Conservation (phyloP, 2,329 filamentous ascomycete species). For the Beauveria australis region DNA sequence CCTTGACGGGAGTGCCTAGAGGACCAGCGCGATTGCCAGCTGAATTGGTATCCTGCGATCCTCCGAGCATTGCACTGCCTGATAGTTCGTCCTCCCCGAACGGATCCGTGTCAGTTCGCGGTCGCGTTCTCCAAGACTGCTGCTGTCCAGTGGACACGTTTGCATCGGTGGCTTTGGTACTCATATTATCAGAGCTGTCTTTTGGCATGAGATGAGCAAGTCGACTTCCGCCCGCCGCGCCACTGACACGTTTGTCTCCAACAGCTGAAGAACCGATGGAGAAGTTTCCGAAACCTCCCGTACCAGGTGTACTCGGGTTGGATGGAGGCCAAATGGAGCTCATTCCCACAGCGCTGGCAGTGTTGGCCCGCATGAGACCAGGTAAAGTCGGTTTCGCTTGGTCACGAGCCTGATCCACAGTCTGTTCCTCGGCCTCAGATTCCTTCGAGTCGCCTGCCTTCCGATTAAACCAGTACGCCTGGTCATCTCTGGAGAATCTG, state of each 20-base stretch:
- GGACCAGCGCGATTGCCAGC: constrained; percentile 28
- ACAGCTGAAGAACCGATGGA: constrained; percentile 53
- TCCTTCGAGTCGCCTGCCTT: constrained; percentile 46
- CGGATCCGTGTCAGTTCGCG: constrained; percentile 66
- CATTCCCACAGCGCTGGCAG: constrained; percentile 38
- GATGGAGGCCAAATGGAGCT: constrained; percentile 36
- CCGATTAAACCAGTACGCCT: constrained; percentile 48
- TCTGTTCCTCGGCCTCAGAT: constrained; percentile 29
- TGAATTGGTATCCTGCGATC: constrained; percentile 60
- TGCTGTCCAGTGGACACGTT: constrained; percentile 38
- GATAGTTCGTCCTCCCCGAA: constrained; percentile 60
- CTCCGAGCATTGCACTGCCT: constrained; percentile 66
- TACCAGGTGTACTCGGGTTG: constrained; percentile 53
- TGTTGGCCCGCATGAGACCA: constrained; percentile 46
- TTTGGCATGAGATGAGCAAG: constrained; percentile 80
- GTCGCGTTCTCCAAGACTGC: constrained; percentile 52
- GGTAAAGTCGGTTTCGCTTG: constrained; percentile 32
- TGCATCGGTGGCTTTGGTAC: constrained; percentile 36
- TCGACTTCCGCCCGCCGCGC: constrained; percentile 66
- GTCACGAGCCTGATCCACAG: constrained; percentile 18
- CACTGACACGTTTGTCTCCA: constrained; percentile 67
- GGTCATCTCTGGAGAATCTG: constrained; percentile 56
- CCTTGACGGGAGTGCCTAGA: constrained; percentile 49
- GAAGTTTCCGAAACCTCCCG: constrained; percentile 85
- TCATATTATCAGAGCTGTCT: constrained; percentile 51